These are phyloP conservation scores for Lunasporangiospora selenospora DNA, from an alignment of 192 early-diverging fungal species.

Conservation along the genomic window DNA sequence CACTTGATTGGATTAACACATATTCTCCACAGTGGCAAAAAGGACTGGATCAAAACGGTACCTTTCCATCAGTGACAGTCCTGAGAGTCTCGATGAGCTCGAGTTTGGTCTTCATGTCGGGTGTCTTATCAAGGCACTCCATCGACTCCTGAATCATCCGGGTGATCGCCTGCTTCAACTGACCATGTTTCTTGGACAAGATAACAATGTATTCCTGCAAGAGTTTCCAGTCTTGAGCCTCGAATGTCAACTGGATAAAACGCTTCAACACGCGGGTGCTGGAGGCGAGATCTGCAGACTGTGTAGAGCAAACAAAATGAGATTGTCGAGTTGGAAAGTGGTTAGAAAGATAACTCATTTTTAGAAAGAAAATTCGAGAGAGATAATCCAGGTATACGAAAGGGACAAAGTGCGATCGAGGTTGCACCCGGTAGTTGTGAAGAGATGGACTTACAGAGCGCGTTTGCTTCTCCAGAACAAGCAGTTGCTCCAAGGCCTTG, in stretches of 20 bases:
- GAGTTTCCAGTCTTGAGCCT: conserved; percentile 83
- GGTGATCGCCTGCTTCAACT: conserved; percentile 92
- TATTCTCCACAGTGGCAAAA: no score
- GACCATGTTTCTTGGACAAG: conserved; percentile 97
- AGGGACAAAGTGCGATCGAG: no score
- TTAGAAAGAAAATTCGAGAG: not conserved
- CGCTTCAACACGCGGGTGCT: conserved; percentile 86
- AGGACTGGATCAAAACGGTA: conserved; percentile 21
- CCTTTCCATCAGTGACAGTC: conserved; percentile 97
- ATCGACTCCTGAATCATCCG: conserved; percentile 96
- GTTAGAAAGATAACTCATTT: no score
- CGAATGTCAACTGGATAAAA: conserved; percentile 76
- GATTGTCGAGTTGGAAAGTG: not conserved
- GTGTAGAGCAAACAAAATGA: not conserved
- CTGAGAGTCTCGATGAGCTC: conserved; percentile 94
- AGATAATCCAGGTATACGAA: not conserved
- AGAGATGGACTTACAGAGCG: conserved; percentile 85
- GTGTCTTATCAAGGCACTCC: conserved; percentile 86
- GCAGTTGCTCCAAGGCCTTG: conserved; percentile 89
- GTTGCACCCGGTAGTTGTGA: no score
- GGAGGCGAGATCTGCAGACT: conserved; percentile 89
- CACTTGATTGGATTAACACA: no score
- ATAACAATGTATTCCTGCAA: conserved; percentile 92
- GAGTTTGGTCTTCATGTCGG: conserved; percentile 80
- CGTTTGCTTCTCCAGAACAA: conserved; percentile 94